These are phyloP conservation scores for Carallia pectinifolia DNA, from an alignment of 345 rosid genomes.

Conservation along the genomic window DNA sequence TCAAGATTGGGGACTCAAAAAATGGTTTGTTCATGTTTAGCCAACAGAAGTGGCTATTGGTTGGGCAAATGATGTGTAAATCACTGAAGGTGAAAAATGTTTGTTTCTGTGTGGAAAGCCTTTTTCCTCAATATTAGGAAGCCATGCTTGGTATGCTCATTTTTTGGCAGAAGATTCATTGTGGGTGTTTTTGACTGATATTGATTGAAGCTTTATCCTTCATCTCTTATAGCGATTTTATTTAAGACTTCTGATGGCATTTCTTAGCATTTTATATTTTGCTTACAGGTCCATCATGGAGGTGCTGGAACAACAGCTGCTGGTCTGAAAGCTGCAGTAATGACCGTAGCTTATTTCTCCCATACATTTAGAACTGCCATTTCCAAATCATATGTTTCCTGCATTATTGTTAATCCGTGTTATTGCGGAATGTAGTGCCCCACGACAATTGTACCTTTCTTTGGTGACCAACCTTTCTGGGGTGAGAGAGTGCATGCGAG, in stretches of 20 bases:
- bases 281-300: conserved; percentile 94
- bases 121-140: too few relatives aligned
- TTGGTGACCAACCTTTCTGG: conserved; percentile 99
- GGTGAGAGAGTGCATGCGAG: conserved; percentile 89
- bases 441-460: conserved; percentile 90
- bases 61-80: too few relatives aligned
- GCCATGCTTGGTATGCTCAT: too few relatives aligned
- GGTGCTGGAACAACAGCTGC: conserved; percentile 99
- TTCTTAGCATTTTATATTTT: conserved; percentile 10
- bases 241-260: neutral
- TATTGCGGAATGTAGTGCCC: conserved; percentile 64
- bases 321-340: conserved; percentile 93
- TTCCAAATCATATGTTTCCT: neutral
- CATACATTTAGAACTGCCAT: neutral
- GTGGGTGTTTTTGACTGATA: too few relatives aligned
- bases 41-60: too few relatives aligned
- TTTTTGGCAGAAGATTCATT: too few relatives aligned
- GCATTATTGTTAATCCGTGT: neutral
- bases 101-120: too few relatives aligned
- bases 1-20: too few relatives aligned
- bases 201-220: too few relatives aligned
- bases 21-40: too few relatives aligned
- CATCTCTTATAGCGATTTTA: too few relatives aligned
- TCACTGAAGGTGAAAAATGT: too few relatives aligned
- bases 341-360: neutral